Base-by-base conservation (phyloP, 2,329 filamentous ascomycete species). In the Aureobasidium sp. region DNA sequence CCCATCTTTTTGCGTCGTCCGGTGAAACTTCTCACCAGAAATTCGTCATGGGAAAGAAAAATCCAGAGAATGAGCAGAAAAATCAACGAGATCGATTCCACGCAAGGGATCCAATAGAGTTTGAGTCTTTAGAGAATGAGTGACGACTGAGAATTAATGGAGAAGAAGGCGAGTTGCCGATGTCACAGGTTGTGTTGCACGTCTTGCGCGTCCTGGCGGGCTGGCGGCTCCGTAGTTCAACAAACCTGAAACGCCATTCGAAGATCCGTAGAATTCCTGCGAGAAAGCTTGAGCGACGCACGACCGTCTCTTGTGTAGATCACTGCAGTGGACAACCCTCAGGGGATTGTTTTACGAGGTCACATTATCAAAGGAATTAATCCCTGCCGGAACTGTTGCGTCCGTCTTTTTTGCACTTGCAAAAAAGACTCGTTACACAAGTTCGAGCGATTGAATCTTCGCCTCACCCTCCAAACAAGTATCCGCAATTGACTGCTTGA, bases 211-310 rank as follows among this genome's bases (percentile, higher is more conserved):
- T 46, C 53, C n/a, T 13, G 26, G 29, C 39, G 20, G 34, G 50
- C 50, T 39, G 50, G 32, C 48, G 48, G 48, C 48, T 37, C 48
- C 32, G 48, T 15, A 32, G 24, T 55, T 37, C 51, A 32, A 41
- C 37, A 36, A 57, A 57, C 15, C 39, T 57, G 53, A 57, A 57
- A 57, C 53, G 53, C 39, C 26, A 36, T 41, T 55, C 53, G 41
- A 57, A 57, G 29, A 46, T 57, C 53, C 39, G 17, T 56, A 26
- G 52, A 44, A 44, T 13, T 44, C 9, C 37, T n/a, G 15, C 3
- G 27, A 46, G 41, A 46, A 57, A 57, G 53, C 53, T 57, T 57
- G 53, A 48, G 44, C 53, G 53, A 57, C 29, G 53, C 53, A 57
- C 53, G 53, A 39, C 1, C 53, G 10, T n/a, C 53, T 34, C 36